Conservation (phyloP, 2,329 filamentous ascomycete genomes). For the Atkinsonella texensis region DNA sequence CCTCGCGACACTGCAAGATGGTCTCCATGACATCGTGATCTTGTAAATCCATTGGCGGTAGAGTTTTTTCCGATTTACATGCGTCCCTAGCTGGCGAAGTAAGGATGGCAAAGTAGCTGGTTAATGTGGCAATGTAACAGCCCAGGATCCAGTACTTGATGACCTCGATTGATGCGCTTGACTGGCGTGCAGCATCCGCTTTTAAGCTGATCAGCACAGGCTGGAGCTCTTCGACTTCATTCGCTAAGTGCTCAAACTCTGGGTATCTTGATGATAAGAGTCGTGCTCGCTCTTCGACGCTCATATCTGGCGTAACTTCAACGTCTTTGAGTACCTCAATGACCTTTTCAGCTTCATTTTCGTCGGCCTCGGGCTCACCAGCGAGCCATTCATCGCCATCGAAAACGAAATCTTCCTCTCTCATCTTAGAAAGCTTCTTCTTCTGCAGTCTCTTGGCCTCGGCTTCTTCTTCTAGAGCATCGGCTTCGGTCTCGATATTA, state of each 20-base stretch:
- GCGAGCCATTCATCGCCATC: conserved; percentile 79
- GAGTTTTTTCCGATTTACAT: conserved; percentile 39
- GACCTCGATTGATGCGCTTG: conserved; percentile 42
- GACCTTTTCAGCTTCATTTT: conserved; percentile 46
- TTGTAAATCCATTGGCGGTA: conserved; percentile 68
- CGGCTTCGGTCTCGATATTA: conserved; percentile 48
- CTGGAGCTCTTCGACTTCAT: conserved; percentile 67
- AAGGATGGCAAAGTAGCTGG: conserved; percentile 92
- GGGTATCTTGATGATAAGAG: conserved; percentile 75
- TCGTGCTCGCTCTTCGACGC: conserved; percentile 58
- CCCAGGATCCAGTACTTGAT: conserved; percentile 71
- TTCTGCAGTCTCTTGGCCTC: conserved; percentile 82
- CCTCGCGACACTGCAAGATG: conserved; percentile 63
- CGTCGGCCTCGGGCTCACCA: conserved; percentile 36
- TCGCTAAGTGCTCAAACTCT: conserved; percentile 76
- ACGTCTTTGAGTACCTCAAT: conserved; percentile 79
- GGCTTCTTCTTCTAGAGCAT: conserved; percentile 79
- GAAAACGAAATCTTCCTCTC: conserved; percentile 84
- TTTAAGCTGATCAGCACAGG: conserved; percentile 48
- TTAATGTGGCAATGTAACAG: conserved; percentile 74
- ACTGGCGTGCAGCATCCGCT: conserved; percentile 40
- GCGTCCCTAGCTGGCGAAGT: conserved; percentile 61
- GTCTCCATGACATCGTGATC: conserved; percentile 88
- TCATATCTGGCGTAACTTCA: conserved; percentile 71
- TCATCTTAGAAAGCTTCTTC: conserved; percentile 82